Percentiles rank a stretch among this genome's conserved stretches.
phyloP scores from a whole-genome alignment of 2,329 filamentous ascomycete genomes.

The Didymella keratinophila region DNA sequence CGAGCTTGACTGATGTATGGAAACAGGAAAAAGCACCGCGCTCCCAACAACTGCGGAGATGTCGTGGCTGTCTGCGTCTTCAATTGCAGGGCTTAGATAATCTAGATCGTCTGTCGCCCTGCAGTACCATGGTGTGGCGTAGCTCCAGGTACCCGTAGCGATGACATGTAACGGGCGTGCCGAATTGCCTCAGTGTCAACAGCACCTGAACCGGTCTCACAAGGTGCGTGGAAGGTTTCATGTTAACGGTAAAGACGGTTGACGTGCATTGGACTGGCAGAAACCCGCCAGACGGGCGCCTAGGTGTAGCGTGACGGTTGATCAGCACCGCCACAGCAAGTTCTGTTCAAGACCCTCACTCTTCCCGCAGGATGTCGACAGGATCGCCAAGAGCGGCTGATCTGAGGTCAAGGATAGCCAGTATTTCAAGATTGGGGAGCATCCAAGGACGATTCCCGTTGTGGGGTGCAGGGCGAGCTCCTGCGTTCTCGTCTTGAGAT shows the following conservation, averaged over 20 bases:
- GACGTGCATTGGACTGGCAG: constrained; percentile 10
- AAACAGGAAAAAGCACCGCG: neutral
- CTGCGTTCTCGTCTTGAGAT: neutral
- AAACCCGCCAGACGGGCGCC: neutral
- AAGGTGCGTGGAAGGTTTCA: neutral
- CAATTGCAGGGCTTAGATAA: neutral
- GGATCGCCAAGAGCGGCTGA: constrained; percentile 29
- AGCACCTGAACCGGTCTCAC: neutral
- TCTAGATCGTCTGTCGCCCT: neutral
- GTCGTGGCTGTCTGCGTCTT: neutral
- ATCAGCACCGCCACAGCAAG: constrained; percentile 4
- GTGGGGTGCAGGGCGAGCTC: neutral
- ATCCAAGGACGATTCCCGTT: neutral
- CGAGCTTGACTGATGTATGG: neutral
- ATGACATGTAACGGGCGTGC: neutral
- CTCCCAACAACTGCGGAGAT: neutral
- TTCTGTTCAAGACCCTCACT: constrained; percentile 3
- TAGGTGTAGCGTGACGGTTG: constrained; percentile 13
- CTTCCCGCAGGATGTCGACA: constrained; percentile 15
- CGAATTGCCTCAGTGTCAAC: neutral
- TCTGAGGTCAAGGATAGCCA: constrained; percentile 22
- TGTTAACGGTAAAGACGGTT: constrained; percentile 1
- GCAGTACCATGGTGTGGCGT: constrained; percentile 1
- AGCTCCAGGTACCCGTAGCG: constrained; percentile 4
- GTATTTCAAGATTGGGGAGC: neutral